Base-by-base conservation (phyloP, 495 filamentous ascomycete species). In the Astrocystis sublimbata region DNA sequence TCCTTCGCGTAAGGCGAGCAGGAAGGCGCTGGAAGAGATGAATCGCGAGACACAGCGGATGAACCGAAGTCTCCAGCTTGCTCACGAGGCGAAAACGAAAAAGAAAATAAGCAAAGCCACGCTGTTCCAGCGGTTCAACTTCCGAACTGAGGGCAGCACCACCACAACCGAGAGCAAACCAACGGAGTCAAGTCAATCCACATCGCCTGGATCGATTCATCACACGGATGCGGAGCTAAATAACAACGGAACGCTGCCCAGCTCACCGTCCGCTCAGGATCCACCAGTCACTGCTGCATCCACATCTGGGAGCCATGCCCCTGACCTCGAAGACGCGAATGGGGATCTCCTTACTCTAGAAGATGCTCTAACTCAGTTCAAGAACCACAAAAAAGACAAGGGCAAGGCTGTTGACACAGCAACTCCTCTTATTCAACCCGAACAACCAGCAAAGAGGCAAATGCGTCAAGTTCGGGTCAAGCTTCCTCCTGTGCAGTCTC, bases 21-120 rank as follows among this genome's bases (percentile, higher is more conserved):
- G 96, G 78, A 97, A 93, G 78, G 94, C 96, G 0, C 59, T 96
- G n/a, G 90, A 97, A 74, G 93, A 98, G 69, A 96, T 98, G 88
- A 85, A 85, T 58, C 82, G 90, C 43, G 94, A 98, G 74, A 97
- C 93, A 1, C 93, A 97, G 74, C 88, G 96, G 23, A 83, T 99
- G 80, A 87, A 83, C 64, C 85, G 94, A 60, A 94, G 89, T 65
- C 87, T 94, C 83, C 94, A 97, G 69, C 79, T 99, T 23, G 84
- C 89, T n/a, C 92, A 98, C 71, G 86, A 97, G 69, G 88, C 90
- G 6, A 88, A 85, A 70, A 93, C 92, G 3, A 94, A 90, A 78
- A 97, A 94, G 79, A 97, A 92, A 75, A 89, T 97, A 57, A 87
- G 87, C 10, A 96, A 92, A 69, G 84, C 89, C 17, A 88, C 89